Evolutionary conservation across 106 monocot genomes (phyloP).

Genomic region (Hemerocallis citrina): DNA sequence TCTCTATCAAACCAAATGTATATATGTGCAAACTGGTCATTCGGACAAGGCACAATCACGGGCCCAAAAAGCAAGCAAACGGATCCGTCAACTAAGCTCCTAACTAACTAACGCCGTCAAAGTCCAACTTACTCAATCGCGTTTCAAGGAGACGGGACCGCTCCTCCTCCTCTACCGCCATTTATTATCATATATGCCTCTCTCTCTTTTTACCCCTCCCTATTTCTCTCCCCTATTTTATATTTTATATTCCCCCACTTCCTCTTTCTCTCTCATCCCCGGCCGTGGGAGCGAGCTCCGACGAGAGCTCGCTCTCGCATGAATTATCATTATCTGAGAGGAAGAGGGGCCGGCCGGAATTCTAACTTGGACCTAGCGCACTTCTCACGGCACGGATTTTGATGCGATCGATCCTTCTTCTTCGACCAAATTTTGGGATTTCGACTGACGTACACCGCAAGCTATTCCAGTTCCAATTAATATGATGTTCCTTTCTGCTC

Average conservation of each 20-base stretch:
- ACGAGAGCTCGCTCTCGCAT: neutral
- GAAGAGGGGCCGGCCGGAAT: neutral
- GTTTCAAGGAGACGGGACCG: neutral
- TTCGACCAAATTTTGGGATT: neutral
- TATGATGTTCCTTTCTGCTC: no score
- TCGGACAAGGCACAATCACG: no score
- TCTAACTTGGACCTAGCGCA: no score
- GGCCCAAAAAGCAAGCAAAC: no score
- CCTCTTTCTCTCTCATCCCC: slow-evolving; percentile 3
- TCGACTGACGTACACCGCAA: neutral
- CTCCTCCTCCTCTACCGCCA: neutral
- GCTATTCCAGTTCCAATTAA: neutral
- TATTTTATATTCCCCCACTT: no score
- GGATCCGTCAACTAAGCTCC: neutral
- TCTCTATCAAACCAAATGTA: no score
- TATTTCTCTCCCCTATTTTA: neutral
- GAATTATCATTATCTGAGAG: neutral
- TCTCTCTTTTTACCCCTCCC: neutral
- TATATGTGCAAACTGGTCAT: no score
- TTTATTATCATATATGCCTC: neutral
- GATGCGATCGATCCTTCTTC: neutral
- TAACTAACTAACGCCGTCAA: neutral
- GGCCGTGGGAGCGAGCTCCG: slow-evolving; percentile 1
- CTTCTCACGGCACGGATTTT: slow-evolving; percentile 5
- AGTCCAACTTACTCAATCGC: neutral